Evolutionary conservation across 2,329 filamentous ascomycete species (phyloP).

Genomic region (Calonectria pseudoturangicola): DNA sequence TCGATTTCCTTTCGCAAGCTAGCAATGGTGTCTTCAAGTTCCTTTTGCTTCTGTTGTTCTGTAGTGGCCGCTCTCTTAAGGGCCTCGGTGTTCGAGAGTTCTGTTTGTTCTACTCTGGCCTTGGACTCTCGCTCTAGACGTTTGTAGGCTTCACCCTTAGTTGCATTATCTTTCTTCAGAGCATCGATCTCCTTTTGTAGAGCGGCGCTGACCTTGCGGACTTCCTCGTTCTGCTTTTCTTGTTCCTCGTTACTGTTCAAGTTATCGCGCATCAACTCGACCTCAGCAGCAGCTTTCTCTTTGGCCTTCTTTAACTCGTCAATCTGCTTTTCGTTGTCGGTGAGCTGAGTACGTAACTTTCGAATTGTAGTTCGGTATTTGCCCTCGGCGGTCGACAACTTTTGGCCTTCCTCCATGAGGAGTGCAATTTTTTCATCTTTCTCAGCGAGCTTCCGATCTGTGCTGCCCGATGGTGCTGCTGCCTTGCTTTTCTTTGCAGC

Average conservation of each 20-base stretch:
- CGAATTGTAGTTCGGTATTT: conserved; percentile 89
- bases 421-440: conserved; percentile 93
- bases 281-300: conserved; percentile 74
- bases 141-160: conserved; percentile 78
- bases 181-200: conserved; percentile 61
- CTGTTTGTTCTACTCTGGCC: conserved; percentile 78
- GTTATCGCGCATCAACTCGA: conserved; percentile 67
- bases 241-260: conserved; percentile 70
- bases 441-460: conserved; percentile 88
- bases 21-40: conserved; percentile 74
- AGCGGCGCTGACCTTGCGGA: conserved; percentile 73
- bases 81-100: conserved; percentile 78
- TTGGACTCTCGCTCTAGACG: conserved; percentile 82
- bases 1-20: conserved; percentile 88
- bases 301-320: conserved; percentile 75
- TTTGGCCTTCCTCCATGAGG: conserved; percentile 94
- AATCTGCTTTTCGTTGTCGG: conserved; percentile 79
- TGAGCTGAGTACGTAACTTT: conserved; percentile 81
- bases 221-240: conserved; percentile 72
- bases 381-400: conserved; percentile 89
- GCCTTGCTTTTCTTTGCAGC: conserved; percentile 81
- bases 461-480: conserved; percentile 77
- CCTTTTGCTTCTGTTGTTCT: conserved; percentile 75
- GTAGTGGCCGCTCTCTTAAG: conserved; percentile 80
- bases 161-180: conserved; percentile 71